phyloP scores from a whole-genome alignment of 2,329 filamentous ascomycete species.

The Dothideomycetidae sp. region DNA sequence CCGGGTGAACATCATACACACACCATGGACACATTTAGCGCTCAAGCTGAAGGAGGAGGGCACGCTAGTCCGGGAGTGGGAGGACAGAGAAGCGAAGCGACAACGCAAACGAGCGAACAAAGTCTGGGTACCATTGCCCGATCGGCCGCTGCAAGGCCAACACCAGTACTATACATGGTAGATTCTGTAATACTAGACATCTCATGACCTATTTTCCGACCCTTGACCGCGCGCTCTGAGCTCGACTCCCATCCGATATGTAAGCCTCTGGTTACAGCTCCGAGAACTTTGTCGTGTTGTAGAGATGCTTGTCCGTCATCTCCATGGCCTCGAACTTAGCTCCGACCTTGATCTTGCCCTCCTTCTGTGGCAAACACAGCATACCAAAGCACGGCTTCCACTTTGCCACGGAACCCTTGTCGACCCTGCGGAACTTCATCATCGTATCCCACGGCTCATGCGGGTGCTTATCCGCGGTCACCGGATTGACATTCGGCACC shows the following conservation, averaged over 20 bases:
- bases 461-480: constrained; percentile 44
- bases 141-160: constrained; percentile 70
- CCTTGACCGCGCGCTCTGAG: too few species aligned
- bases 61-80: constrained; percentile 66
- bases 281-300: constrained; percentile 25
- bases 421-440: constrained; percentile 46
- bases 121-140: constrained; percentile 77
- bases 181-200: constrained; percentile 7
- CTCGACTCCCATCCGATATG: too few species aligned
- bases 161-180: constrained; percentile 90
- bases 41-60: constrained; percentile 86
- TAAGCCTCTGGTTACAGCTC: constrained; percentile 17
- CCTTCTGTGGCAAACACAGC: constrained; percentile 44
- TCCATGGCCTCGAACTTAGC: constrained; percentile 44
- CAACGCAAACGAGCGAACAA: constrained; percentile 58
- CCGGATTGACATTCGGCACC: constrained; percentile 50
- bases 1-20: constrained; percentile 49
- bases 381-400: constrained; percentile 56
- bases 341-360: constrained; percentile 42
- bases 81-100: constrained; percentile 65
- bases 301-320: constrained; percentile 43
- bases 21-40: constrained; percentile 60
- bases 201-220: background rate
- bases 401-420: constrained; percentile 44
- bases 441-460: constrained; percentile 48